These are phyloP conservation scores for Boletus edulis DNA, from an alignment of 768 basidiomycete genomes.

Conservation along the genomic window DNA sequence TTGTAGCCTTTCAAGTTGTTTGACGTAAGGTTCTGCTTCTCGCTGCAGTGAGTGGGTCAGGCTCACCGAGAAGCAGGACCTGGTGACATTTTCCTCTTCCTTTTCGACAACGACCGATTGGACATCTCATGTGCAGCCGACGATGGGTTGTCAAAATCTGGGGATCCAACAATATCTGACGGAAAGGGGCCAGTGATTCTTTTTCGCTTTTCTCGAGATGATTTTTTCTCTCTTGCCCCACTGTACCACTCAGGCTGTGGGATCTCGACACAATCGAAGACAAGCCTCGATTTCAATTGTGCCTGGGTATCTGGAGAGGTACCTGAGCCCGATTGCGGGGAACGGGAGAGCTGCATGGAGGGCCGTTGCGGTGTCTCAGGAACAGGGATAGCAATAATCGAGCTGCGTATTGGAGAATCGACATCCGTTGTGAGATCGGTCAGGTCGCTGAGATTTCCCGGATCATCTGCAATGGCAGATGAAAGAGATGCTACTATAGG, in stretches of 20 bases:
- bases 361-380: not conserved
- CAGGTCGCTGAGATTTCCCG: constrained; percentile 24
- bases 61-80: constrained; percentile 33
- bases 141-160: not conserved
- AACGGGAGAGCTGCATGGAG: not conserved
- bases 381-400: not conserved
- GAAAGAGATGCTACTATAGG: not conserved
- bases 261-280: constrained; percentile 26
- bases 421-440: constrained; percentile 29
- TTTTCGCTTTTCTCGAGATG: constrained; percentile 14
- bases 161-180: not conserved
- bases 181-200: not conserved
- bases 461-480: constrained; percentile 6
- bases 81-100: constrained; percentile 17
- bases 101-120: constrained; percentile 3
- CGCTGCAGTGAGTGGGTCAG: constrained; percentile 26
- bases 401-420: constrained; percentile 11
- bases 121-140: not conserved
- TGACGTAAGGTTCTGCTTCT: constrained; percentile 29
- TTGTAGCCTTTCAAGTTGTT: constrained; percentile 22
- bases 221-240: not conserved
- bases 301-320: not conserved
- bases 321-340: not conserved
- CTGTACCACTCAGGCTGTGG: constrained; percentile 10
- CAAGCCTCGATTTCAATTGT: constrained; percentile 10